These are phyloP conservation scores for Paramecium sexaurelia DNA, from an alignment of 73 alveolate species.

Conservation along the genomic window DNA sequence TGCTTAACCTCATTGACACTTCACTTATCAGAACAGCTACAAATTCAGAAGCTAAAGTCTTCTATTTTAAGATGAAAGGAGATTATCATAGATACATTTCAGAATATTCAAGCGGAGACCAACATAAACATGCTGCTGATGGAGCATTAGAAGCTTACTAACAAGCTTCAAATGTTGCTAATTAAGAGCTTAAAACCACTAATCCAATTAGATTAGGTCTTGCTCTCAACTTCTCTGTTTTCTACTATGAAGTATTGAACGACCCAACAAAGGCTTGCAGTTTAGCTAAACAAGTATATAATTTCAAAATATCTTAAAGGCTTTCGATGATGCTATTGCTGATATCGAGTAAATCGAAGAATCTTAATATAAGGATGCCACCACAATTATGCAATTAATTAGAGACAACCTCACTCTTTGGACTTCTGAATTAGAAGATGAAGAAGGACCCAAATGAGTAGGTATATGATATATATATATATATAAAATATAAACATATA, in stretches of 20 bases:
- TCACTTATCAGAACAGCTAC: conserved; percentile 78
- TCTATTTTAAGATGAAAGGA: conserved; percentile 95
- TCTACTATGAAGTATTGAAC: conserved; percentile 88
- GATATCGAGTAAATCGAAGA: conserved; percentile 87
- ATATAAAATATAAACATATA: background rate
- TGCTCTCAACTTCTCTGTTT: conserved; percentile 93
- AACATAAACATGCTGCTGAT: conserved; percentile 80
- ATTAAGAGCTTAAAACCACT: conserved; percentile 82
- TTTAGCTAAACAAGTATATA: conserved; percentile 71
- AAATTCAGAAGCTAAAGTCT: conserved; percentile 88
- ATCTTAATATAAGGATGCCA: conserved; percentile 87
- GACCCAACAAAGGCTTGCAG: conserved; percentile 83
- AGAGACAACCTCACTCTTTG: conserved; percentile 89
- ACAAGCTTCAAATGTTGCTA: conserved; percentile 83
- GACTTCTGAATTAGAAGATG: conserved; percentile 77
- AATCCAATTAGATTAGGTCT: conserved; percentile 92
- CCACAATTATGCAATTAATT: conserved; percentile 84
- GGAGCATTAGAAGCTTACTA: conserved; percentile 88
- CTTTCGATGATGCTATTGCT: conserved; percentile 89
- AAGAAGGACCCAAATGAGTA: conserved; percentile 59
- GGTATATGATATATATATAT: conserved; percentile 3
- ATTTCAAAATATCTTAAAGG: conserved; percentile 51
- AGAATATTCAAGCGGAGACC: conserved; percentile 88
- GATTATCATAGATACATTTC: conserved; percentile 95
- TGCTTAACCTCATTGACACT: conserved; percentile 77